A percentile compares a stretch with the other conserved stretches of the same genome.
phyloP scores from a whole-genome alignment of 768 basidiomycete genomes.

The Mycena albidolilacea region DNA sequence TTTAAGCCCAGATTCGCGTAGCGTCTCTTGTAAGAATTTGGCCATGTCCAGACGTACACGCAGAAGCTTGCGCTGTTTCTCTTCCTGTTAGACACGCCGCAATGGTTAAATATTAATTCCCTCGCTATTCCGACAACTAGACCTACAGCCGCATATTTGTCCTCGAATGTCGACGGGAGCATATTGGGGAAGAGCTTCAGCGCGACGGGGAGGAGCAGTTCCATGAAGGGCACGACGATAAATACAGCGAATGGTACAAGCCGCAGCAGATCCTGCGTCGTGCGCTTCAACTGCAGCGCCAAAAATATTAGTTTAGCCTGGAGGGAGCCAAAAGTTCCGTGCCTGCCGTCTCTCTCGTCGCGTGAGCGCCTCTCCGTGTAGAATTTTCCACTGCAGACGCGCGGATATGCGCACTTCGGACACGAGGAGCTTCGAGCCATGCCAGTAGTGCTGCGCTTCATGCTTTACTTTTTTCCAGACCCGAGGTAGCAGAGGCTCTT shows the following conservation, averaged over 20 bases:
- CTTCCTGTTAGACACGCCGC: slow-evolving; percentile 74
- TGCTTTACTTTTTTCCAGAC: slow-evolving; percentile 96
- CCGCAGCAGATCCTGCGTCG: slow-evolving; percentile 92
- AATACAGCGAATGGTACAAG: slow-evolving; percentile 97
- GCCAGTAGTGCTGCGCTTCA: slow-evolving; percentile 97
- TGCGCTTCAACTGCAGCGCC: slow-evolving; percentile 81
- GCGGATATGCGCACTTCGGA: slow-evolving; percentile 94
- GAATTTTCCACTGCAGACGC: slow-evolving; percentile 90
- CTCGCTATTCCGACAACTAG: not conserved
- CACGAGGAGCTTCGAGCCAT: slow-evolving; percentile 93
- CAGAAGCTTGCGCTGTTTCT: slow-evolving; percentile 96
- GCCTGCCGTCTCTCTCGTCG: slow-evolving; percentile 96
- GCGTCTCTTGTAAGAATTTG: slow-evolving; percentile 98
- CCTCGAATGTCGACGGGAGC: slow-evolving; percentile 98
- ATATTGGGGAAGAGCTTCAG: slow-evolving; percentile 98
- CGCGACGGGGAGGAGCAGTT: slow-evolving; percentile 94
- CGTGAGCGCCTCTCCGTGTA: slow-evolving; percentile 93
- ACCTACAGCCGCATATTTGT: slow-evolving; percentile 91
- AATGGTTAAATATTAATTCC: not conserved
- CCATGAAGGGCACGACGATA: slow-evolving; percentile 98
- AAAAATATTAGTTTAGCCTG: slow-evolving; percentile 26
- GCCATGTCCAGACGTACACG: slow-evolving; percentile 98
- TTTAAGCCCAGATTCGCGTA: slow-evolving; percentile 94
- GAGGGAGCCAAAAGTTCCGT: slow-evolving; percentile 34
- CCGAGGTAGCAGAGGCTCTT: slow-evolving; percentile 66